These are phyloP conservation scores for Phytophthora vignae DNA, from an alignment of 352 stramenopile species.

Conservation along the genomic window DNA sequence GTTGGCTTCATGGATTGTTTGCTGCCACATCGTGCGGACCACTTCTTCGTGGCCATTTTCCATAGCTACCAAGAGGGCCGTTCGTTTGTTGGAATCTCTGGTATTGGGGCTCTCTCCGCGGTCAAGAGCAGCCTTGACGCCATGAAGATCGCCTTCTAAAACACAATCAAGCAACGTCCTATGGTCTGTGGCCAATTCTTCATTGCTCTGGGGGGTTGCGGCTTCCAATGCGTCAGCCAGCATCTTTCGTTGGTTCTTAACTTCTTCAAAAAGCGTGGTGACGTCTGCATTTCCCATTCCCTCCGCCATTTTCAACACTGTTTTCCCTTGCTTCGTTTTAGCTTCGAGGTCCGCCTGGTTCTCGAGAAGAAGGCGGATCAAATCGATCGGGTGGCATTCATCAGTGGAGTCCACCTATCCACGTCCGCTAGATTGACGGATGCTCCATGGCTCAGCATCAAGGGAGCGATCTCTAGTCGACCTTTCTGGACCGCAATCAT, in stretches of 20 bases:
- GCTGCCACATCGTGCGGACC: neutral
- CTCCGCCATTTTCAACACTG: neutral
- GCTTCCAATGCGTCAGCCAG: neutral
- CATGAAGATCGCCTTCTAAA: neutral
- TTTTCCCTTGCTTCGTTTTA: neutral
- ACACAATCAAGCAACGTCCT: neutral
- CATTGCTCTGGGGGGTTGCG: neutral
- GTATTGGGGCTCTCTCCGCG: neutral
- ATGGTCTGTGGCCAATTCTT: neutral
- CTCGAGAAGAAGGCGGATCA: neutral
- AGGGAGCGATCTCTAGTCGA: neutral
- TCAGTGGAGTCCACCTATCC: slow-evolving; percentile 1
- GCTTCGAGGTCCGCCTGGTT: neutral
- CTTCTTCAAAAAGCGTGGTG: neutral
- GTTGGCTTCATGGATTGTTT: too few relatives aligned
- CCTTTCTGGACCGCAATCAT: neutral
- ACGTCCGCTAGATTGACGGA: neutral
- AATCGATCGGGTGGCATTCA: neutral
- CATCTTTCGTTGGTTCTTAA: neutral
- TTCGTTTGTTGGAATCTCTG: neutral
- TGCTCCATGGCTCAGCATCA: neutral
- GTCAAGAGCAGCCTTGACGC: neutral
- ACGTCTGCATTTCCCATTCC: neutral
- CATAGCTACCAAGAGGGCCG: neutral
- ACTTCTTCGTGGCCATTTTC: neutral